Evolutionary conservation across 176 grass and related monocot species (phyloP).

Genomic region (Miscanthus lutarioriparius): DNA sequence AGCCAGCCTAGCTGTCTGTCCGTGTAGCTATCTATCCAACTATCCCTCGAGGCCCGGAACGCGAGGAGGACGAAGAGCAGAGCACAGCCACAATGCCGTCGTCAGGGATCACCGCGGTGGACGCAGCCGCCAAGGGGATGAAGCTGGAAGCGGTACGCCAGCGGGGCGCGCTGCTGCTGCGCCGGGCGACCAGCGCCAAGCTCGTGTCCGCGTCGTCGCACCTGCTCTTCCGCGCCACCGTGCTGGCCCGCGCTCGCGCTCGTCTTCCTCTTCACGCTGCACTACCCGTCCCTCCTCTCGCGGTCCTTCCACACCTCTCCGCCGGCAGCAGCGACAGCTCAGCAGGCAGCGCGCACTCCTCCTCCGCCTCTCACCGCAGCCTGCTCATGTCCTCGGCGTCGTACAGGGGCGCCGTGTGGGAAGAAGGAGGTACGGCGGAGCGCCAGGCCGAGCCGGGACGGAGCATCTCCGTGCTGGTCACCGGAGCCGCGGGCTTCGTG

Average conservation of each 20-base stretch:
- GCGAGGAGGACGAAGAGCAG: neutral
- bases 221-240: slow-evolving; percentile 68
- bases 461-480: slow-evolving; percentile 71
- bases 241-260: slow-evolving; percentile 71
- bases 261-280: slow-evolving; percentile 67
- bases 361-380: slow-evolving; percentile 58
- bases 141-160: slow-evolving; percentile 74
- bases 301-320: slow-evolving; percentile 60
- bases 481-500: slow-evolving; percentile 81
- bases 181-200: slow-evolving; percentile 58
- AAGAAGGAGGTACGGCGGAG: slow-evolving; percentile 53
- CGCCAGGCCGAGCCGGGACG: slow-evolving; percentile 49
- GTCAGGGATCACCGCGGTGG: neutral
- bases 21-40: neutral
- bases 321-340: neutral
- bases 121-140: slow-evolving; percentile 50
- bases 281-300: slow-evolving; percentile 86
- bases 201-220: slow-evolving; percentile 58
- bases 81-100: slow-evolving; percentile 31
- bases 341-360: neutral
- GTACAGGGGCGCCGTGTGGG: slow-evolving; percentile 55
- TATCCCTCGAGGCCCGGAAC: neutral
- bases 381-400: slow-evolving; percentile 50
- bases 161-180: slow-evolving; percentile 57
- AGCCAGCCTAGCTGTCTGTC: neutral